A percentile compares a stretch with the other conserved stretches of the same genome.
Evolutionary conservation across 2,329 filamentous ascomycete species (phyloP).

Genomic region (Chrysoporthe deuterocubensis): DNA sequence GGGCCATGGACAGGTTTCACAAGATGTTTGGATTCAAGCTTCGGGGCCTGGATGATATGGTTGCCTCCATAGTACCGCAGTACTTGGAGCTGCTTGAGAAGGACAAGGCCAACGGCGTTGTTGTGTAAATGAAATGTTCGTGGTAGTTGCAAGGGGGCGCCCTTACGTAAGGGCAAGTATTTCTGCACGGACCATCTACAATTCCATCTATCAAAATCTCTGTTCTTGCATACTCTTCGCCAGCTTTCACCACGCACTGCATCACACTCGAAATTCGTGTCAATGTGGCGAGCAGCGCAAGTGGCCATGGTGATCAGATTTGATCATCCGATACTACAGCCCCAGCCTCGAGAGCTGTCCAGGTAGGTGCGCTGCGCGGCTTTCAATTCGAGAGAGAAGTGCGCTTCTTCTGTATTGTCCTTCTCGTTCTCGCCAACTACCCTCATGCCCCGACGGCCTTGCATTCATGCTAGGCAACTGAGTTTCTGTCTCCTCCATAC

Average conservation of each 20-base stretch:
- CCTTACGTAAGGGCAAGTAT: slow-evolving; percentile 1
- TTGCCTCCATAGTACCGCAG: slow-evolving; percentile 21
- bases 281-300: not conserved
- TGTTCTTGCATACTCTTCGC: not conserved
- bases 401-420: too few relatives aligned
- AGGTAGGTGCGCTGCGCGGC: not conserved
- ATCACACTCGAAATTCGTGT: not conserved
- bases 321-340: not conserved
- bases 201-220: slow-evolving; percentile 10
- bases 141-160: not conserved
- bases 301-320: not conserved
- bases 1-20: slow-evolving; percentile 9
- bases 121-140: not conserved
- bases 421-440: not conserved
- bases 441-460: slow-evolving; percentile 57
- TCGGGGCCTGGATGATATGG: slow-evolving; percentile 23
- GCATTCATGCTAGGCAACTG: slow-evolving; percentile 63
- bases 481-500: slow-evolving; percentile 64
- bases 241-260: not conserved
- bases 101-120: not conserved
- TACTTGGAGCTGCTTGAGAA: slow-evolving; percentile 28
- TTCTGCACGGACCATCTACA: slow-evolving; percentile 1
- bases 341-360: not conserved
- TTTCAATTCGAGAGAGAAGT: not conserved
- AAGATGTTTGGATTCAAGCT: slow-evolving; percentile 22